Conservation (phyloP, 1,139 yeast species). For the Suhomyces taliae region DNA sequence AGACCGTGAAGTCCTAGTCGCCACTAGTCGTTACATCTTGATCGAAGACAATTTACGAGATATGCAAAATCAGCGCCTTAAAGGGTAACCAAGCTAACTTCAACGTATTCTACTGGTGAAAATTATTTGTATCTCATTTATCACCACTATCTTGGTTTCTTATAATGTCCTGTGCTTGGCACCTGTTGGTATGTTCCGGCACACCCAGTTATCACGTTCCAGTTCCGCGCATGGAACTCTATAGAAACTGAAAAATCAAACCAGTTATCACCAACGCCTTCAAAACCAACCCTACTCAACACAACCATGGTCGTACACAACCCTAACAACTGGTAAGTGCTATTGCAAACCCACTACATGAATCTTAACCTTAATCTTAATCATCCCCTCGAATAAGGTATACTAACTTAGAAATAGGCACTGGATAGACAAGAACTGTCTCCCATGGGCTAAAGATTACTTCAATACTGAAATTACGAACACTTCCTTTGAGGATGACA, state of each 20-base stretch:
- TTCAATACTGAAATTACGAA: conserved; percentile 45
- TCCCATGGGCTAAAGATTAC: conserved; percentile 71
- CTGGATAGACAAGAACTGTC: conserved; percentile 80
- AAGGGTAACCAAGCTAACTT: neutral
- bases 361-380: too few species aligned
- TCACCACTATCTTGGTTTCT: too few species aligned
- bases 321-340: conserved; percentile 78
- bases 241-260: conserved; percentile 1
- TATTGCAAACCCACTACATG: neutral
- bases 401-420: conserved; percentile 45
- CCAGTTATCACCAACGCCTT: neutral
- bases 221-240: conserved; percentile 1
- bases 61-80: neutral
- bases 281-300: neutral
- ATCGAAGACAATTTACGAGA: too few species aligned
- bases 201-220: neutral
- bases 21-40: too few species aligned
- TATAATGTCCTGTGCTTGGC: neutral
- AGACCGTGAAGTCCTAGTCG: too few species aligned
- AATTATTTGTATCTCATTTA: conserved; percentile 14
- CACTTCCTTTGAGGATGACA: conserved; percentile 35
- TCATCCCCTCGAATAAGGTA: too few species aligned
- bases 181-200: neutral
- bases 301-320: conserved; percentile 68
- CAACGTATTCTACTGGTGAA: neutral